These are phyloP conservation scores for Lyophyllum semitale DNA, from an alignment of 768 basidiomycete genomes.

Conservation along the genomic window DNA sequence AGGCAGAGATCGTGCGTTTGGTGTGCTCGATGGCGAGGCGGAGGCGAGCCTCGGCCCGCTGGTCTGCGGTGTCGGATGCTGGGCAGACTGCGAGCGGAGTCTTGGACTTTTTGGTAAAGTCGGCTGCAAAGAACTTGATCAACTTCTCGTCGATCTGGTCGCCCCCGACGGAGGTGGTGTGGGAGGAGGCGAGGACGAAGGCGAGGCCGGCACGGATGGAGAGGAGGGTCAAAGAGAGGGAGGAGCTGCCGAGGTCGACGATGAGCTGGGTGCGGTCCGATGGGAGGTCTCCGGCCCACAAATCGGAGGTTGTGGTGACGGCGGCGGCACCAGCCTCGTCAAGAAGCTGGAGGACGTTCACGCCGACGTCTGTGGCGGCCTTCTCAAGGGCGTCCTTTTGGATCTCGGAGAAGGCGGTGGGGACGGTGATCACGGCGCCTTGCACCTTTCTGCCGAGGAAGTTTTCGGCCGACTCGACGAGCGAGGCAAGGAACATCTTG, in stretches of 20 bases:
- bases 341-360: slow-evolving; percentile 82
- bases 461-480: slow-evolving; percentile 85
- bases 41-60: slow-evolving; percentile 91
- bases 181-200: slow-evolving; percentile 57
- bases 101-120: slow-evolving; percentile 97
- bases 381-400: slow-evolving; percentile 72
- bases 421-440: slow-evolving; percentile 84
- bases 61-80: slow-evolving; percentile 57
- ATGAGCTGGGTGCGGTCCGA: slow-evolving; percentile 77
- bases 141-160: slow-evolving; percentile 79
- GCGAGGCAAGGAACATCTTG: slow-evolving; percentile 80
- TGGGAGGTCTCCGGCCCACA: slow-evolving; percentile 41
- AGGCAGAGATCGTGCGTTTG: slow-evolving; percentile 89
- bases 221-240: slow-evolving; percentile 67
- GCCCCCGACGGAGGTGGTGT: slow-evolving; percentile 55
- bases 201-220: slow-evolving; percentile 77
- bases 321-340: slow-evolving; percentile 85
- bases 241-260: slow-evolving; percentile 80
- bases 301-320: slow-evolving; percentile 51
- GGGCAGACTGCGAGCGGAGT: slow-evolving; percentile 66
- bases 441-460: slow-evolving; percentile 81
- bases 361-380: slow-evolving; percentile 79
- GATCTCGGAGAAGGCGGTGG: slow-evolving; percentile 67
- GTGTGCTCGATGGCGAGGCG: slow-evolving; percentile 92
- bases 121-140: slow-evolving; percentile 89